Conservation (phyloP, 176 grass and related monocot species). For the Guadua angustifolia region DNA sequence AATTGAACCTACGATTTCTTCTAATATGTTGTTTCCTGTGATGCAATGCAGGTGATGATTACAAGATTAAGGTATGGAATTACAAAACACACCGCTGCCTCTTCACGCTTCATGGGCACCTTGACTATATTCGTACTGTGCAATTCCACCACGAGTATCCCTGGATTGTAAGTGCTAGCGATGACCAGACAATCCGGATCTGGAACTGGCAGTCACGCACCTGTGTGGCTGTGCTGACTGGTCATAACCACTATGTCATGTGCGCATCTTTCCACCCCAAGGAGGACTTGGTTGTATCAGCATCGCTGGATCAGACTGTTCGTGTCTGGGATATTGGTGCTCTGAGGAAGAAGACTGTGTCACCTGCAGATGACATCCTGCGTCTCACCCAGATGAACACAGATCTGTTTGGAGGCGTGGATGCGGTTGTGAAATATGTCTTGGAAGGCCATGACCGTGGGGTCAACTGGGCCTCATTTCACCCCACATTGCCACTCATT, state of each 20-base stretch:
- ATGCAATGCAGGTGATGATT: constrained; percentile 82
- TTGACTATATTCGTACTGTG: constrained; percentile 96
- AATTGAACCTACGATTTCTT: not conserved
- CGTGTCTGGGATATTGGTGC: constrained; percentile 83
- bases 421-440: constrained; percentile 82
- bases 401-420: constrained; percentile 74
- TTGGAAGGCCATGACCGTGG: constrained; percentile 90
- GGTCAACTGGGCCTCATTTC: constrained; percentile 88
- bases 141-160: constrained; percentile 90
- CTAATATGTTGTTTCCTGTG: constrained; percentile 18
- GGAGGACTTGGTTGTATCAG: constrained; percentile 79
- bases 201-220: constrained; percentile 87
- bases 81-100: constrained; percentile 98
- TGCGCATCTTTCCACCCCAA: constrained; percentile 81
- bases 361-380: constrained; percentile 59
- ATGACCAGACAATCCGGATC: constrained; percentile 85
- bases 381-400: constrained; percentile 72
- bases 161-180: constrained; percentile 82
- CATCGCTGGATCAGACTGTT: constrained; percentile 82
- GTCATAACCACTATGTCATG: constrained; percentile 93
- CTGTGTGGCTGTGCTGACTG: constrained; percentile 75
- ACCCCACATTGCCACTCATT: constrained; percentile 74
- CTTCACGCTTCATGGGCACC: constrained; percentile 93
- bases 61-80: constrained; percentile 99
- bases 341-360: constrained; percentile 75